Evolutionary conservation across 2,329 filamentous ascomycete species (phyloP), one percentile per base, ranked within the genome.

Genomic region (Aspergillus costaricaensis): DNA sequence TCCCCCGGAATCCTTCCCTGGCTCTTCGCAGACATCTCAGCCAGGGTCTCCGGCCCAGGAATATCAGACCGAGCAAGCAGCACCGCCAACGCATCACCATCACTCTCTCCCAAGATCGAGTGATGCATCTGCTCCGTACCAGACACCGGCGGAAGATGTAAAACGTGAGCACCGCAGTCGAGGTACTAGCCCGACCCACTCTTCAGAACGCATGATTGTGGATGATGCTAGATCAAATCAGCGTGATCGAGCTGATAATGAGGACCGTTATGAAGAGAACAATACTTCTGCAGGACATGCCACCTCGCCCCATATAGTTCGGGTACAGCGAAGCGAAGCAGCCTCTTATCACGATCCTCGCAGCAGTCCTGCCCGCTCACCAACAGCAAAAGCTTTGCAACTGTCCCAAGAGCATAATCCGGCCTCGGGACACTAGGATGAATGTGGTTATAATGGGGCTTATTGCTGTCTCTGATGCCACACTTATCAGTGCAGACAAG

Each of bases 1-100:
- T 64, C 77, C 79, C 12, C 76, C 79, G 54, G 80, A 83, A 19
- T 48, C 57, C 5, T 23, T 52, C 9, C 43, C 44, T 4, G 41
- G 44, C 15, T 21, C 27, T 2, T 55, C 43, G 6, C 61, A 63
- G 19, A 47, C 52, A 32, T 60, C 62, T 8, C 57, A 30, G 15
- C 61, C 55, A 55, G 58, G 51, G 15, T 67, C 64, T 14, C 68
- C 80, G 75, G 43, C 80, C 78, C 60, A 79, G 25, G 38, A 47
- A 14, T 32, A 15, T 6, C 64, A 38, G 14, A 36, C 15, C 6
- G 19, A 44, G 41, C 41, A 44, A 17, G 30, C 19, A 19, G 55
- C 25, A 30, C 38, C 15, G 19, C 39, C 36, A 12, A 17, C 21
- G 4, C 64, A 62, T 50, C 39, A 39, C 17, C 61, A 59, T 25